Conservation (phyloP, 768 basidiomycete genomes). For the Mycena alexandri region DNA sequence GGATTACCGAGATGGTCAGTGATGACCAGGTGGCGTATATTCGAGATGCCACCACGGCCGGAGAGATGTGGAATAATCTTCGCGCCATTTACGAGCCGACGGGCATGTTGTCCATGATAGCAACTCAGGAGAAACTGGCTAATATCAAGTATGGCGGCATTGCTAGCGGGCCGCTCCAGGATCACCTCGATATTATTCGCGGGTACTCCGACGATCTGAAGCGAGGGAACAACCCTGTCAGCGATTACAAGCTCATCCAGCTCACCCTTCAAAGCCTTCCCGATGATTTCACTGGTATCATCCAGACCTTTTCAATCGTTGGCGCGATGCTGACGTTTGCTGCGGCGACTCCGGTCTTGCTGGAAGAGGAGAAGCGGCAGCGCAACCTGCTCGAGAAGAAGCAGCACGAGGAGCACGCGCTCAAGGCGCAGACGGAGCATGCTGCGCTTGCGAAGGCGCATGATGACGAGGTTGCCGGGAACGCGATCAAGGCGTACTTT, state of each 20-base stretch:
- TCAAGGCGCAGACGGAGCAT: slow-evolving; percentile 6
- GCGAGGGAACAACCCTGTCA: not conserved
- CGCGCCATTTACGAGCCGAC: not conserved
- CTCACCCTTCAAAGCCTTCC: not conserved
- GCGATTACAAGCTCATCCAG: not conserved
- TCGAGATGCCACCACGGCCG: not conserved
- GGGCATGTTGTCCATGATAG: slow-evolving; percentile 17
- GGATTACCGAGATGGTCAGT: slow-evolving; percentile 5
- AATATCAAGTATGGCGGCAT: slow-evolving; percentile 5
- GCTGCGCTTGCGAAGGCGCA: slow-evolving; percentile 4
- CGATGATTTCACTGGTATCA: not conserved
- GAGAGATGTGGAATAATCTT: slow-evolving; percentile 17
- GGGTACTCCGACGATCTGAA: not conserved
- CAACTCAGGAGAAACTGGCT: not conserved
- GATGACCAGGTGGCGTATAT: slow-evolving; percentile 11
- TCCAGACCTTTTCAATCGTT: not conserved
- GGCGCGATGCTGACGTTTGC: not conserved
- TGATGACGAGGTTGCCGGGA: slow-evolving; percentile 61
- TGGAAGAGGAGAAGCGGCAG: not conserved
- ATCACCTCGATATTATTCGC: slow-evolving; percentile 11
- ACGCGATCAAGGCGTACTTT: no score
- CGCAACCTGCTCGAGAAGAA: not conserved
- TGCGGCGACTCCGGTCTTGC: not conserved
- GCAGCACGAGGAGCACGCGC: slow-evolving; percentile 3
- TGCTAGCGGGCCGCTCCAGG: slow-evolving; percentile 15